These are phyloP conservation scores for Yarrowia bubula DNA, from an alignment of 805 yeast genomes.

Conservation along the genomic window DNA sequence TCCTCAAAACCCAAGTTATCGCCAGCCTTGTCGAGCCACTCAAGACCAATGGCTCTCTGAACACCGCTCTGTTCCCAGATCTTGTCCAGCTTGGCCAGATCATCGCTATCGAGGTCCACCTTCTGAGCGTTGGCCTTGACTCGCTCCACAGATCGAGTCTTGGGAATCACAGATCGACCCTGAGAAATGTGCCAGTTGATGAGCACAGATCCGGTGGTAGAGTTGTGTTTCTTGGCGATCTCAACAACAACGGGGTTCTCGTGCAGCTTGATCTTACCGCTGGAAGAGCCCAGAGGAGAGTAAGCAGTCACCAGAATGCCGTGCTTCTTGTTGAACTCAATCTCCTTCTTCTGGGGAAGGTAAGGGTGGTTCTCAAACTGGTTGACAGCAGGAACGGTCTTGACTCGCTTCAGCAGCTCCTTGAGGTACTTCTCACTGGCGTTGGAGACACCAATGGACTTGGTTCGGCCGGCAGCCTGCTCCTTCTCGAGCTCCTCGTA, in stretches of 20 bases:
- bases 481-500: slow-evolving; percentile 50
- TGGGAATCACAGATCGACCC: slow-evolving; percentile 62
- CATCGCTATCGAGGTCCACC: slow-evolving; percentile 45
- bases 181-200: slow-evolving; percentile 44
- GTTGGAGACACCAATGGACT: slow-evolving; percentile 73
- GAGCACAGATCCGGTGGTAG: slow-evolving; percentile 36
- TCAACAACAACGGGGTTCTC: slow-evolving; percentile 53
- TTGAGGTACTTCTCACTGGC: slow-evolving; percentile 53
- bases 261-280: slow-evolving; percentile 26
- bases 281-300: slow-evolving; percentile 52
- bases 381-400: slow-evolving; percentile 61
- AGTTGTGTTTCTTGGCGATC: slow-evolving; percentile 58
- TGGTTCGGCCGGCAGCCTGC: slow-evolving; percentile 46
- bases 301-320: slow-evolving; percentile 66
- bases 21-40: slow-evolving; percentile 4
- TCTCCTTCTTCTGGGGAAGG: slow-evolving; percentile 61
- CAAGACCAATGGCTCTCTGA: slow-evolving; percentile 18
- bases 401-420: slow-evolving; percentile 46
- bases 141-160: slow-evolving; percentile 66
- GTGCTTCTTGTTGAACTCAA: slow-evolving; percentile 51
- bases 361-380: slow-evolving; percentile 76
- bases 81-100: slow-evolving; percentile 37
- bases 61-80: not conserved
- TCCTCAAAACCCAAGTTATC: slow-evolving; percentile 13
- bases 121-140: slow-evolving; percentile 47